A percentile compares a stretch with the other conserved stretches of the same genome.
Evolutionary conservation across 768 basidiomycete species (phyloP).

Genomic region (Boletus reticulatus): DNA sequence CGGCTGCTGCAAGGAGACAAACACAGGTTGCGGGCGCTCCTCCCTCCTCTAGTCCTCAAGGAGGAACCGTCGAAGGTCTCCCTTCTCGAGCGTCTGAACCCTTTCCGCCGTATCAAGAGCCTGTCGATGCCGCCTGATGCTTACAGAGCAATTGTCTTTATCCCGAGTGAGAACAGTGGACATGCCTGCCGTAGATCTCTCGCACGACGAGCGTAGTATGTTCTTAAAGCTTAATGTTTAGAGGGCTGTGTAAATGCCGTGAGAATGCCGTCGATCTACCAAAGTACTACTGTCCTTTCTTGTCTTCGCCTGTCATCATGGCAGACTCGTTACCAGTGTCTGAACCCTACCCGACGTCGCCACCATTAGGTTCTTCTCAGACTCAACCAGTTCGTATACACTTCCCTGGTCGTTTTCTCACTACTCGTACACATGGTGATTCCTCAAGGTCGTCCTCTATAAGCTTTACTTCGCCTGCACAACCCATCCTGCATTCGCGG

Average conservation of each 20-base stretch:
- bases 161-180: slow-evolving; percentile 8
- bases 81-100: slow-evolving; percentile 11
- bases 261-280: slow-evolving; percentile 8
- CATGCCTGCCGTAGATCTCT: slow-evolving; percentile 6
- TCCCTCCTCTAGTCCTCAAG: background rate
- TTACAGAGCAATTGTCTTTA: background rate
- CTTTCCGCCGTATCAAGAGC: slow-evolving; percentile 4
- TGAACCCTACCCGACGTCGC: slow-evolving; percentile 16
- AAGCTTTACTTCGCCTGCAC: slow-evolving; percentile 17
- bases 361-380: slow-evolving; percentile 7
- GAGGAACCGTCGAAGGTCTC: background rate
- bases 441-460: slow-evolving; percentile 34
- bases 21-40: background rate
- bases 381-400: slow-evolving; percentile 29
- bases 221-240: background rate
- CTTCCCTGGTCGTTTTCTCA: slow-evolving; percentile 33
- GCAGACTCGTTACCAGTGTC: slow-evolving; percentile 27
- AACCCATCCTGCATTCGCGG: slow-evolving; percentile 13
- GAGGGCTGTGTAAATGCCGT: slow-evolving; percentile 2
- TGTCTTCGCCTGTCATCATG: slow-evolving; percentile 20
- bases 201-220: slow-evolving; percentile 7
- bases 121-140: background rate
- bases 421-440: slow-evolving; percentile 20
- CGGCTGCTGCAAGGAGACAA: background rate
- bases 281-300: background rate